Conservation (phyloP, 306 rosid genomes). For the Cucumis melo region DNA sequence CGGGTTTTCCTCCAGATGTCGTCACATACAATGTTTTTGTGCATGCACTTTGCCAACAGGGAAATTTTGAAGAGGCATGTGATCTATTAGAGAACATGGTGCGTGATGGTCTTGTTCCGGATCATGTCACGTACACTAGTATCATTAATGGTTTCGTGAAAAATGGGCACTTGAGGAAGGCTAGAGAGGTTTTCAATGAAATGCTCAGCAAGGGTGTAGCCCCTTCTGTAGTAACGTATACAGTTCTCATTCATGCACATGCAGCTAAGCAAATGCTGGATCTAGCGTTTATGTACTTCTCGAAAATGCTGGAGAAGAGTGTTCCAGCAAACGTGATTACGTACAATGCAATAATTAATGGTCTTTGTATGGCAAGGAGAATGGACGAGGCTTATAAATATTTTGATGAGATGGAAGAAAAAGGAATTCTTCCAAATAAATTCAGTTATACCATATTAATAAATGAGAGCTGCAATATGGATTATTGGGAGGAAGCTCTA, state of each 20-base stretch:
- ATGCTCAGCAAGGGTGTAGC: conserved; percentile 47
- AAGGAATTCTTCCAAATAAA: conserved; percentile 59
- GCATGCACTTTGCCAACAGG: conserved; percentile 42
- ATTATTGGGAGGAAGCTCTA: conserved; percentile 58
- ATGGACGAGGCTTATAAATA: conserved; percentile 40
- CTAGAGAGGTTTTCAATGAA: conserved; percentile 37
- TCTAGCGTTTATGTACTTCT: conserved; percentile 43
- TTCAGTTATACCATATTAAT: conserved; percentile 73
- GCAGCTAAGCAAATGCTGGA: conserved; percentile 42
- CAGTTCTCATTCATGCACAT: conserved; percentile 57
- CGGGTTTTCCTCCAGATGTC: conserved; percentile 55
- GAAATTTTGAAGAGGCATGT: conserved; percentile 40
- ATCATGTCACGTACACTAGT: conserved; percentile 66
- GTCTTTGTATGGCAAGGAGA: conserved; percentile 46
- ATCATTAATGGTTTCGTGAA: conserved; percentile 53
- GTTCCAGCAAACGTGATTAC: conserved; percentile 65
- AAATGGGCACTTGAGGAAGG: conserved; percentile 41
- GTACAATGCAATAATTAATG: conserved; percentile 69
- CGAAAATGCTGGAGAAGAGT: conserved; percentile 53
- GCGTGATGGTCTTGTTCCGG: conserved; percentile 36
- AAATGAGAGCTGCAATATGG: conserved; percentile 45
- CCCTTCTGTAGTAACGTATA: conserved; percentile 74
- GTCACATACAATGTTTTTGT: conserved; percentile 53
- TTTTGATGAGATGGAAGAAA: conserved; percentile 48
- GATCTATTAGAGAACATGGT: conserved; percentile 38